Base-by-base conservation (phyloP, 371 early-diverging fungal species). In the Parasitella parasitica region DNA sequence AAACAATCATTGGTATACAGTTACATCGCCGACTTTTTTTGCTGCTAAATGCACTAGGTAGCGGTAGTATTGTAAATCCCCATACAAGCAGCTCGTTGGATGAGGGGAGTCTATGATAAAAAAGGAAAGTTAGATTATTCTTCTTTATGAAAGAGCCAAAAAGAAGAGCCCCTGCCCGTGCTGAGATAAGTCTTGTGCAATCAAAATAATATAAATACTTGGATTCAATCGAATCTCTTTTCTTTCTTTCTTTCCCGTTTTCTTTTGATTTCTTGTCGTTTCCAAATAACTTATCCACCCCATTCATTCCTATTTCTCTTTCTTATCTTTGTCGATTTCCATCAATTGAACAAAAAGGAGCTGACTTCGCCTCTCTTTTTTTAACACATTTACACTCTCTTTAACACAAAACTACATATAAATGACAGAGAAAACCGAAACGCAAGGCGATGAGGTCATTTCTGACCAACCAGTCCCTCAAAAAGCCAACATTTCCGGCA, bases 401-500 rank as follows among this genome's bases (percentile, higher is more conserved):
- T n/a, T 26, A 22, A 15, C 34, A 46, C 46, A 46, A 53, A 28
- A 49, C 16, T 11, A 36, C 24, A 46, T 64, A 54, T 55, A 26
- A 39, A 70, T 70, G 71, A 56, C 63, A 62, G 71, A 70, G 66
- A 70, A 70, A 66, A 70, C 54, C 50, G 71, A 71, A 67, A 61
- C 69, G 37, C 37, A 56, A 48, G 62, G 49, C 36, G 35, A 20
- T 39, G 62, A 66, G 30, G 58, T 62, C 38, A 52, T 59, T 50
- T 57, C 63, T 62, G 67, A 70, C 46, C 59, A 62, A 51, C 38
- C 57, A 37, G 56, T 63, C 22, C 24, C 50, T 34, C 59, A 58
- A 36, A 67, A 74, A 54, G 66, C 67, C 28, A 76, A 81, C 58
- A 77, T 85, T 64, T 76, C 77, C 50, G 85, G 81, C 72, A 80